Percentiles rank a stretch among this genome's conserved stretches.
Evolutionary conservation across 2,329 filamentous ascomycete genomes (phyloP).

Genomic region (Stachybotrys echinatus): DNA sequence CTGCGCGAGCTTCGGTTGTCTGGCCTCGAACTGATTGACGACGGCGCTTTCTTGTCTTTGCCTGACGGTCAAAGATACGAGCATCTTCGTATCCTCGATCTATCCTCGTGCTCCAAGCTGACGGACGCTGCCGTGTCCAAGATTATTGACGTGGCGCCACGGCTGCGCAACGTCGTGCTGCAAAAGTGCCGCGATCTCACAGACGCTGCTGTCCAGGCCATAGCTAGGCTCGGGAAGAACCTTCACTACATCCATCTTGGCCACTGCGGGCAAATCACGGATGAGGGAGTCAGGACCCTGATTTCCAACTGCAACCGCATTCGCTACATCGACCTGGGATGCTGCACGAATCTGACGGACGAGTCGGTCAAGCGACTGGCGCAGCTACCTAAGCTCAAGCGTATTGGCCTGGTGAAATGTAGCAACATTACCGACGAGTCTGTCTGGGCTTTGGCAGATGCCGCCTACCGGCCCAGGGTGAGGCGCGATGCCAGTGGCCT

Average conservation of each 20-base stretch:
- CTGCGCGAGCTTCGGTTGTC: constrained; percentile 88
- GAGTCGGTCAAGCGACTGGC: constrained; percentile 79
- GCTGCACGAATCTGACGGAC: constrained; percentile 85
- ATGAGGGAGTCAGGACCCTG: constrained; percentile 77
- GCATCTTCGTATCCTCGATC: constrained; percentile 84
- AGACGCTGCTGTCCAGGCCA: constrained; percentile 79
- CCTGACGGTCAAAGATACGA: constrained; percentile 69
- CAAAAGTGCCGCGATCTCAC: constrained; percentile 94
- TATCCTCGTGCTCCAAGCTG: constrained; percentile 81
- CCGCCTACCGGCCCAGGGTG: constrained; percentile 49
- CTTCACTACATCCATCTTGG: constrained; percentile 94
- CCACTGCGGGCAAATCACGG: constrained; percentile 88
- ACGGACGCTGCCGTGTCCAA: constrained; percentile 83
- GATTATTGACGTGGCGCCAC: constrained; percentile 81
- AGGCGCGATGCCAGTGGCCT: constrained; percentile 43
- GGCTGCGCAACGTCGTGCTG: constrained; percentile 85
- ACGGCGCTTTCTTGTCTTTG: constrained; percentile 80
- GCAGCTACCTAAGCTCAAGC: constrained; percentile 82
- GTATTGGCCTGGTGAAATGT: constrained; percentile 94
- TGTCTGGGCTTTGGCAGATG: constrained; percentile 76
- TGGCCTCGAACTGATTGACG: constrained; percentile 78
- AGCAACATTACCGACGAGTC: constrained; percentile 83
- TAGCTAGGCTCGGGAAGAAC: constrained; percentile 88
- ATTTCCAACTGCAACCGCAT: constrained; percentile 88
- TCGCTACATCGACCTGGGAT: constrained; percentile 95